Percentiles rank a stretch among this genome's conserved stretches.
Conservation (phyloP, 495 filamentous ascomycete genomes). For the Aspergillus ellipticus region DNA sequence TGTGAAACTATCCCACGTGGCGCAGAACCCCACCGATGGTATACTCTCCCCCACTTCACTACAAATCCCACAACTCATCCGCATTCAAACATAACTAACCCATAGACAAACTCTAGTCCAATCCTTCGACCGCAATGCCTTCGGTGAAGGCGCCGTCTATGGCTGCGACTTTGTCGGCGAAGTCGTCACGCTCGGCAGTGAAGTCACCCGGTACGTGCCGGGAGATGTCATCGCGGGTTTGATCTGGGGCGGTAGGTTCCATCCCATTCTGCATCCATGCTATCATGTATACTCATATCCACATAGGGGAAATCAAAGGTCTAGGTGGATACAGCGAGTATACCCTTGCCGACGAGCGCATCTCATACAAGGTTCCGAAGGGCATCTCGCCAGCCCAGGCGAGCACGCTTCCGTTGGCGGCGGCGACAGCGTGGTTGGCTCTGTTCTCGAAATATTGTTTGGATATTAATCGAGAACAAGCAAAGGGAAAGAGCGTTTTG, state of each 20-base stretch:
- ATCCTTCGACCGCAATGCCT: slow-evolving; percentile 24
- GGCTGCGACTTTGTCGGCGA: slow-evolving; percentile 53
- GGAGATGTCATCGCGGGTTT: slow-evolving; percentile 36
- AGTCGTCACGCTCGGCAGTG: slow-evolving; percentile 43
- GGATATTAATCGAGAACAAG: slow-evolving; percentile 12
- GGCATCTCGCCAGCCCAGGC: slow-evolving; percentile 19
- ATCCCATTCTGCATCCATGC: neutral
- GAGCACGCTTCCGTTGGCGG: slow-evolving; percentile 27
- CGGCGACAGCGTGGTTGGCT: slow-evolving; percentile 27
- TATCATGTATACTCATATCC: neutral
- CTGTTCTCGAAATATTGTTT: slow-evolving; percentile 25
- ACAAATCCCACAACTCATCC: neutral
- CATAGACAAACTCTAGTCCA: slow-evolving; percentile 13
- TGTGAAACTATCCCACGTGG: slow-evolving; percentile 26
- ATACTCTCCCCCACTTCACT: neutral
- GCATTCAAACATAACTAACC: no score
- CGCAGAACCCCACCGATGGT: slow-evolving; percentile 32
- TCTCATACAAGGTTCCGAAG: slow-evolving; percentile 22
- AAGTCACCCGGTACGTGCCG: slow-evolving; percentile 35
- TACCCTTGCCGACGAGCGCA: slow-evolving; percentile 22
- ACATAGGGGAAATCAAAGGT: slow-evolving; percentile 17
- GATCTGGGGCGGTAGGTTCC: slow-evolving; percentile 24
- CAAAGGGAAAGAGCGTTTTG: slow-evolving; percentile 14
- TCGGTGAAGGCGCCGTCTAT: slow-evolving; percentile 35
- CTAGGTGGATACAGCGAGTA: slow-evolving; percentile 23